Evolutionary conservation across 768 basidiomycete genomes (phyloP).

Genomic region (Agaricus blazei): DNA sequence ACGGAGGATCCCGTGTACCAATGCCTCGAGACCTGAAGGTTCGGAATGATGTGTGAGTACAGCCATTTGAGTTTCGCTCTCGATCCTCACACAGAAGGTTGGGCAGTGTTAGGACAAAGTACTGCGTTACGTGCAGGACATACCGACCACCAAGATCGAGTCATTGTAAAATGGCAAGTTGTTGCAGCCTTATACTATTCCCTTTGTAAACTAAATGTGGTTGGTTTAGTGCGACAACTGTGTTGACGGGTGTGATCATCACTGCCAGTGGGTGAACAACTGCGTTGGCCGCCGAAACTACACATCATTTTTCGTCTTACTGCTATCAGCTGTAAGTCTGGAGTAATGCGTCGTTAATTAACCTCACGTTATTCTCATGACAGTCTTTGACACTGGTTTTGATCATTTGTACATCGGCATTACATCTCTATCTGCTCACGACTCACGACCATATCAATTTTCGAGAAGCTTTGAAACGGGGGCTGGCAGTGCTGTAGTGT

Average conservation of each 20-base stretch:
- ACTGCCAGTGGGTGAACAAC: constrained; percentile 91
- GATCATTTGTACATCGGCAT: constrained; percentile 75
- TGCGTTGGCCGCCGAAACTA: constrained; percentile 96
- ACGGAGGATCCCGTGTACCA: constrained; percentile 57
- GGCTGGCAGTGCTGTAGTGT: constrained; percentile 78
- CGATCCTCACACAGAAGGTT: not conserved
- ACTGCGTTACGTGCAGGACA: constrained; percentile 87
- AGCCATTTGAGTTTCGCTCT: not conserved
- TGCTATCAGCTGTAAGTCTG: constrained; percentile 66
- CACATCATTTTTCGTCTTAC: constrained; percentile 82
- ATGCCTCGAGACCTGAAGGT: constrained; percentile 81
- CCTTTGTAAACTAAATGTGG: too few species aligned
- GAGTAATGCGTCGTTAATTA: constrained; percentile 2
- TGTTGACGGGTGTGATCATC: constrained; percentile 92
- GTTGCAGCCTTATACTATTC: not conserved
- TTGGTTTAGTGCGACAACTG: constrained; percentile 85
- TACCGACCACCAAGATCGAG: constrained; percentile 93
- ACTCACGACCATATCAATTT: constrained; percentile 39
- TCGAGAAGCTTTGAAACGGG: constrained; percentile 43
- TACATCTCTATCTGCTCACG: constrained; percentile 74
- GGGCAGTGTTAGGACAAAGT: constrained; percentile 82
- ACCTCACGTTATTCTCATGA: constrained; percentile 10
- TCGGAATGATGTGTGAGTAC: constrained; percentile 65
- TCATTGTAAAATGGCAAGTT: constrained; percentile 87
- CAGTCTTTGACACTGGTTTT: constrained; percentile 73